Conservation (phyloP, 2,329 filamentous ascomycete species). For the Xylaria sp. region DNA sequence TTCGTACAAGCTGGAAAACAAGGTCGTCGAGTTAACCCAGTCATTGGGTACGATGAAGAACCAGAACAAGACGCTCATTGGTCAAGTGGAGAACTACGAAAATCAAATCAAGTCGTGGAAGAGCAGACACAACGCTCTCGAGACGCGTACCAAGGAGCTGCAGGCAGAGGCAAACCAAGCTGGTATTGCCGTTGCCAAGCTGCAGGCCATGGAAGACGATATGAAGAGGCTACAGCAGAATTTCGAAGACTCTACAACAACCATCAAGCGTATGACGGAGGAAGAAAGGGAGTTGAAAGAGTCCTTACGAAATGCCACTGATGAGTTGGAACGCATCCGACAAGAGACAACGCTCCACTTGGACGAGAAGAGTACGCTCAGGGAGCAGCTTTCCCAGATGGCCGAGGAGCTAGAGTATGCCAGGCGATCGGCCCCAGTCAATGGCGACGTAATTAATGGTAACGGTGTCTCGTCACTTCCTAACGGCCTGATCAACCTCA, state of each 20-base stretch:
- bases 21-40: slow-evolving; percentile 97
- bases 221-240: slow-evolving; percentile 86
- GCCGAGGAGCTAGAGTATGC: slow-evolving; percentile 89
- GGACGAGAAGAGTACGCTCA: slow-evolving; percentile 76
- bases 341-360: slow-evolving; percentile 71
- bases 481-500: slow-evolving; percentile 88
- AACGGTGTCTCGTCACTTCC: slow-evolving; percentile 49
- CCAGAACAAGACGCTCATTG: slow-evolving; percentile 84
- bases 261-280: slow-evolving; percentile 90
- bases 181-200: slow-evolving; percentile 84
- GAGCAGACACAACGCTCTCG: slow-evolving; percentile 81
- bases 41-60: slow-evolving; percentile 85
- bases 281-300: slow-evolving; percentile 85
- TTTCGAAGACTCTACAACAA: slow-evolving; percentile 84
- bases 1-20: slow-evolving; percentile 98
- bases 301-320: slow-evolving; percentile 69
- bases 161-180: slow-evolving; percentile 97
- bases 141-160: slow-evolving; percentile 85
- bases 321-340: slow-evolving; percentile 75
- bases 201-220: slow-evolving; percentile 89
- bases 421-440: slow-evolving; percentile 69
- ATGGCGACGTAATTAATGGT: slow-evolving; percentile 65
- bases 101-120: slow-evolving; percentile 95
- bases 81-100: slow-evolving; percentile 93
- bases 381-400: slow-evolving; percentile 82